Evolutionary conservation across 768 basidiomycete species (phyloP), one percentile per base, ranked within the genome.

Genomic region (Clitopilus passeckerianus): DNA sequence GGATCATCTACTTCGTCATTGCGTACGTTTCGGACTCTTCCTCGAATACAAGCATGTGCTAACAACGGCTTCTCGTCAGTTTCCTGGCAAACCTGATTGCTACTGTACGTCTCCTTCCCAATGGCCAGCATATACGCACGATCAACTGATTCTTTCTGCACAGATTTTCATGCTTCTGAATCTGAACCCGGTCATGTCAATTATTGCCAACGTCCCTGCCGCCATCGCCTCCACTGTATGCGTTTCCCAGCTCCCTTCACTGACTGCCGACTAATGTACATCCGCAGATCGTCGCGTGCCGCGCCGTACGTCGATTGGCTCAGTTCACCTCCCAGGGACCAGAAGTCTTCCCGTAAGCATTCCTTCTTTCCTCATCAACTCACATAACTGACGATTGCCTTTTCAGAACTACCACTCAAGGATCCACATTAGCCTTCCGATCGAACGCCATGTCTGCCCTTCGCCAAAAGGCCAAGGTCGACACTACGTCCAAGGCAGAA

Each of bases 141-240:
- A 10, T 30, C 14, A 7, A 44, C 22, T 57, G 46, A 52, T 54
- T 18, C 46, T 66, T 54, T 59, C 34, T 14, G 12, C n/a, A 9
- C 53, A 79, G 78, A 68, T 74, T 34, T 87, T 87, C 71, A 87
- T 88, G 85, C 69, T 89, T 43, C 71, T 89, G 15, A 78, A 89
- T 70, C 73, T 88, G 56, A 89, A 88, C 63, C 76, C 83, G n/a
- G 80, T 88, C 58, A 86, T 88, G 85, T 86, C 84, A 33, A 83
- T 90, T 68, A 86, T 89, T 57, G 83, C 82, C 52, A 89, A 89
- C 63, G 86, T 89, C 44, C 87, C 87, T 2, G 86, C 87, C 34
- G 86, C 86, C 16, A 82, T 89, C 60, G 80, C 83, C 3, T 85
- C 84, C 20, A 86, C 85, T 6, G 87, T 87, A 57, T 63, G 83